Percentiles rank a stretch among this genome's conserved stretches.
These are phyloP conservation scores for Arctium lappa DNA, from an alignment of 129 eudicot genomes.

Conservation along the genomic window DNA sequence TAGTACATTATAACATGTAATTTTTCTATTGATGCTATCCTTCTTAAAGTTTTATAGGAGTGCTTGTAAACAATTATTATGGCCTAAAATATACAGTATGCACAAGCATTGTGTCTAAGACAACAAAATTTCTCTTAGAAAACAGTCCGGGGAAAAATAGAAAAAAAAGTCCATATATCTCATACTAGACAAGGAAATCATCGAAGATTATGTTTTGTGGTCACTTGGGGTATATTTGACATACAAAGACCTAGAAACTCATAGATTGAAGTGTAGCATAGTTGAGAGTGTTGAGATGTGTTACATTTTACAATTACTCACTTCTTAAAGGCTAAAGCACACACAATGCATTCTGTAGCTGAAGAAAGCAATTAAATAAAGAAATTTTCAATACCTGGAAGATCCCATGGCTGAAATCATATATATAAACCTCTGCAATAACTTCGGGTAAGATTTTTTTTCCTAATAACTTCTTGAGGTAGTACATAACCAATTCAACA, in stretches of 20 bases:
- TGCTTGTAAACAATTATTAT: no score
- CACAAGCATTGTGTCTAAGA: not conserved
- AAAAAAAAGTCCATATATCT: not conserved
- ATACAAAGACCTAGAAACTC: not conserved
- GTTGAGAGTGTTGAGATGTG: not conserved
- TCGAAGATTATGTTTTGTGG: not conserved
- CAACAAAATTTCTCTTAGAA: not conserved
- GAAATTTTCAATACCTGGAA: conserved; percentile 49
- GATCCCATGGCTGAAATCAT: conserved; percentile 67
- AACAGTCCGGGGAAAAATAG: not conserved
- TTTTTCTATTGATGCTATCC: not conserved
- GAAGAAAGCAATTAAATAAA: not conserved
- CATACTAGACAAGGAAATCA: not conserved
- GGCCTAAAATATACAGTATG: not conserved
- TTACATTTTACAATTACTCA: not conserved
- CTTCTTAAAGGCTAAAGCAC: not conserved
- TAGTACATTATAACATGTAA: not conserved
- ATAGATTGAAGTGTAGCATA: not conserved
- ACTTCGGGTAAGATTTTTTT: no score
- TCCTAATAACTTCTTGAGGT: no score
- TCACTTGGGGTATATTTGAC: not conserved
- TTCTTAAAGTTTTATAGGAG: not conserved
- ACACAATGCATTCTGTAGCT: not conserved
- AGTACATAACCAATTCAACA: no score
- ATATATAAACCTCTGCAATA: conserved; percentile 42